Base-by-base conservation (phyloP, 2,329 filamentous ascomycete species). In the Periglandula ipomoeae region DNA sequence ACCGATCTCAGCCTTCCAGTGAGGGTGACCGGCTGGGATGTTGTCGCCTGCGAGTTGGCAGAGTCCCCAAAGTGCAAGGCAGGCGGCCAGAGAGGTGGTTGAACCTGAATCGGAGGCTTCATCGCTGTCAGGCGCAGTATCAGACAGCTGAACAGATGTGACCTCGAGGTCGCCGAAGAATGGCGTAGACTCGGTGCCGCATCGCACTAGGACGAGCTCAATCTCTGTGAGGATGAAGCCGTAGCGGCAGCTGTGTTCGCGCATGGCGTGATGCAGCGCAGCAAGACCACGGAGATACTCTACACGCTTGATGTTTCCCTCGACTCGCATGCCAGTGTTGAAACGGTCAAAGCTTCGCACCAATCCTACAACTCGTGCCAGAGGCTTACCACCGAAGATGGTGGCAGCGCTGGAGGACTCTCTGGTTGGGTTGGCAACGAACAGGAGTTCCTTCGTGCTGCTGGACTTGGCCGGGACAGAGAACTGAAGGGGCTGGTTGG, bases 211-310 rank as follows among this genome's bases (percentile, higher is more conserved):
- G 35, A 96, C 84, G 8, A 96, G 82, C 70, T 97, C 91, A 58
- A 95, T 95, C 69, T 96, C 91, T 1, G 89, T 96, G 61, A 96
- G 82, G 66, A 97, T 91, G 73, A 95, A 97, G 48, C 91, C 91
- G 66, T 96, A 97, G 51, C 91, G 84, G 63, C 88, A 94, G 56
- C 84, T 83, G 69, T 95, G 87, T 69, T 95, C 89, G 65, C 91
- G 89, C 89, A 96, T 95, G 61, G 84, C 83, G 62, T 87, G 81
- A 68, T 97, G 91, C 40, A 96, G 73, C 58, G 94, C 88, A 0
- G 89, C 78, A 5, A 97, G 80, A 1, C 88, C 88, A 45, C 86
- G 84, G 19, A 96, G 83, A 70, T 96, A 96, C 67, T 91, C 83
- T 50, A 95, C 87, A 50, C 87, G 85, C 68, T 89, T 86, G 65